phyloP scores from a whole-genome alignment of 495 filamentous ascomycete genomes.

The Penicillium antarcticum region DNA sequence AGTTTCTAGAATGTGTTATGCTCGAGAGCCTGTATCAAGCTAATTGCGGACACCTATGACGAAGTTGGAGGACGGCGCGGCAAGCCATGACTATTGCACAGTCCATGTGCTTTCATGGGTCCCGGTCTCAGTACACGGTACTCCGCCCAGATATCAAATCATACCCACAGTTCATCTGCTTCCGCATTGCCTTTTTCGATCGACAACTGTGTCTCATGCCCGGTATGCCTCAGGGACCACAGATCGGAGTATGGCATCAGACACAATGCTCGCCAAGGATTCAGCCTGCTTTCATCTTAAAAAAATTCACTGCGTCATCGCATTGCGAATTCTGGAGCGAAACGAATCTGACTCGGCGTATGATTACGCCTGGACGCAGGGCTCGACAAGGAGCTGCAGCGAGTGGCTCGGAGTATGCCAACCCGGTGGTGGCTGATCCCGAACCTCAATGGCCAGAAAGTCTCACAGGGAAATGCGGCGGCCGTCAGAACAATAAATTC shows the following conservation, averaged over 20 bases:
- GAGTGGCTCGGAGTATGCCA: conserved; percentile 25
- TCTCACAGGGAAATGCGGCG: conserved; percentile 8
- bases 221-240: conserved; percentile 41
- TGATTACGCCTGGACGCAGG: conserved; percentile 23
- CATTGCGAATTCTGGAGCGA: conserved; percentile 41
- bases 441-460: background rate
- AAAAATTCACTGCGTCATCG: conserved; percentile 4
- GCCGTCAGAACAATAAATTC: conserved; percentile 33
- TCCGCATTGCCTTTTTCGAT: conserved; percentile 31
- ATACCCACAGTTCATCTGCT: conserved; percentile 19
- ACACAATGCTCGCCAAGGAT: background rate
- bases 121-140: background rate
- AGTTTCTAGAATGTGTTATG: conserved; percentile 44
- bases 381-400: conserved; percentile 39
- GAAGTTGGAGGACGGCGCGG: conserved; percentile 35
- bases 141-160: conserved; percentile 9
- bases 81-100: conserved; percentile 39
- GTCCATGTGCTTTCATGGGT: conserved; percentile 42
- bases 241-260: conserved; percentile 28
- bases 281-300: conserved; percentile 14
- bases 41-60: conserved; percentile 42
- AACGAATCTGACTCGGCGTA: conserved; percentile 19
- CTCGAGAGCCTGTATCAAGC: conserved; percentile 39
- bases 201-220: conserved; percentile 44
- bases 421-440: conserved; percentile 30